phyloP scores from a whole-genome alignment of 2,329 filamentous ascomycete species.

The Fulvia fulva region DNA sequence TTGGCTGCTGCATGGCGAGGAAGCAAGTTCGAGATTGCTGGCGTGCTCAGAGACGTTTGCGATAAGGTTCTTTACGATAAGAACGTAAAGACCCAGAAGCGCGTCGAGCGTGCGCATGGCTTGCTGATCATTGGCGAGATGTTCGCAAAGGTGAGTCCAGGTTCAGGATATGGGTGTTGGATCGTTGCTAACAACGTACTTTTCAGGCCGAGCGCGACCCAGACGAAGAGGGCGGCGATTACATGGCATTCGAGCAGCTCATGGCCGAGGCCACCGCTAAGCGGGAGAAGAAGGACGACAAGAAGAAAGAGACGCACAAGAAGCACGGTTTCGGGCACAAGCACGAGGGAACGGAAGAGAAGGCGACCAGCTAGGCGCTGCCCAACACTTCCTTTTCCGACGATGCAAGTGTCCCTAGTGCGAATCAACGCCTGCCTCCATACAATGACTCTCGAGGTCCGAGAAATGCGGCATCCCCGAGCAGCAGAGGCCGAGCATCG shows the following conservation, averaged over 20 bases:
- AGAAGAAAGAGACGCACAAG: conserved; percentile 54
- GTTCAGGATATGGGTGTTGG: not conserved
- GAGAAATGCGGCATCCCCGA: not conserved
- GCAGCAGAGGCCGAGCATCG: not conserved
- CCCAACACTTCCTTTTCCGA: not conserved
- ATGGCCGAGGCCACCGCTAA: conserved; percentile 95
- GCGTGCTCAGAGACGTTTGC: conserved; percentile 90
- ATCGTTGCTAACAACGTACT: conserved; percentile 10
- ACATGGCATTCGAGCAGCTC: conserved; percentile 97
- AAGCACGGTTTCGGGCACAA: conserved; percentile 17
- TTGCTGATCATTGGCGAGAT: conserved; percentile 85
- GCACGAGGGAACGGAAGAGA: conserved; percentile 7
- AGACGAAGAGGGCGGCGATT: conserved; percentile 88
- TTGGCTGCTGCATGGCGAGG: conserved; percentile 94
- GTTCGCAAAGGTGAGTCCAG: conserved; percentile 68
- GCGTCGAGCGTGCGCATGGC: conserved; percentile 85
- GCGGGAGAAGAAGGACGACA: conserved; percentile 78
- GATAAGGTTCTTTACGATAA: conserved; percentile 78
- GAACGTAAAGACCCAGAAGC: conserved; percentile 76
- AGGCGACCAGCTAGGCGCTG: not conserved
- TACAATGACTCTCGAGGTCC: not conserved
- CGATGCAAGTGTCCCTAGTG: not conserved
- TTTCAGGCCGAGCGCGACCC: conserved; percentile 76
- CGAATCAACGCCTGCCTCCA: not conserved
- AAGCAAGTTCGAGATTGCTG: conserved; percentile 96